These are phyloP conservation scores for Talaromyces sp. DNA, from an alignment of 2,329 filamentous ascomycete species.

Conservation along the genomic window DNA sequence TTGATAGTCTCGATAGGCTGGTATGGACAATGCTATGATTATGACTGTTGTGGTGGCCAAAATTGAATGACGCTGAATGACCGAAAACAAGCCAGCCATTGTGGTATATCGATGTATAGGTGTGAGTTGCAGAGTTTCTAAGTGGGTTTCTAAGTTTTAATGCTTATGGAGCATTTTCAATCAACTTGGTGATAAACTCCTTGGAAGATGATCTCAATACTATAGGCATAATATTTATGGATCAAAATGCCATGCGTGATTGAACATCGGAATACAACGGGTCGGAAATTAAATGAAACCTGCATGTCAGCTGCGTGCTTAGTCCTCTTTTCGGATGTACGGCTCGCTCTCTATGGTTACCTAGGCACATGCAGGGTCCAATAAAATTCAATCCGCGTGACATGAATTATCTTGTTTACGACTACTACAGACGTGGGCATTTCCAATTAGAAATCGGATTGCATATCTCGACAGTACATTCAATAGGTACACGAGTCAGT, in stretches of 20 bases:
- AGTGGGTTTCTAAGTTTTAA: background rate
- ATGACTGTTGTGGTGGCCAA: background rate
- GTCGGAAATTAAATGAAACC: background rate
- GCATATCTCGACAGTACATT: background rate
- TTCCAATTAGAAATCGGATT: background rate
- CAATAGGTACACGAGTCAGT: background rate
- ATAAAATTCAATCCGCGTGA: background rate
- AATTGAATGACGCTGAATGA: background rate
- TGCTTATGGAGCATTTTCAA: background rate
- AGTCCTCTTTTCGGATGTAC: background rate
- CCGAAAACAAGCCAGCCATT: background rate
- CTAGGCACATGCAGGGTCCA: background rate
- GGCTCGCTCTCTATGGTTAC: background rate
- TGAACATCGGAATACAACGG: background rate
- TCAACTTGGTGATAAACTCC: background rate
- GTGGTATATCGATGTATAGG: background rate
- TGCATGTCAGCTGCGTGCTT: background rate
- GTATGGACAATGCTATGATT: background rate
- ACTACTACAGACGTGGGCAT: background rate
- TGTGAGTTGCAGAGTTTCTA: background rate
- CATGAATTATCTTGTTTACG: background rate
- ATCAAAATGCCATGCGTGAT: background rate
- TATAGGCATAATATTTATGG: background rate
- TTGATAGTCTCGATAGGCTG: conserved; percentile 34
- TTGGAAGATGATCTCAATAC: background rate